Evolutionary conservation across 371 early-diverging fungal genomes (phyloP), one percentile per base, ranked within the genome.

Genomic region (Mucor piriformis): DNA sequence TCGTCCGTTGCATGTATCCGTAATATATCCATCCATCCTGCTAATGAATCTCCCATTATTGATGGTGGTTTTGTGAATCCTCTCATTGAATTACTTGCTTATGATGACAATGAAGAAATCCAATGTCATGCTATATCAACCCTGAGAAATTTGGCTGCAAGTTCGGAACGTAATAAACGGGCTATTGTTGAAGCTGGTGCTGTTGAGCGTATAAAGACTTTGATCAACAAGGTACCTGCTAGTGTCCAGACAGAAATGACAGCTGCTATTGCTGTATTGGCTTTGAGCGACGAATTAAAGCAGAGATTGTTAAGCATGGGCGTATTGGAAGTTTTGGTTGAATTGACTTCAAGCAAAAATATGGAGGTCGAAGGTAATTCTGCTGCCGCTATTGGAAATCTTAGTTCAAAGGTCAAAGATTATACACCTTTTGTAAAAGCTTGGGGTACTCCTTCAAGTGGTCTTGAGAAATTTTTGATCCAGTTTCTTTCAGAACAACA

Each of bases 1-100:
- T 92, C 95, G 2, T 92, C 95, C 3, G 92, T 92, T 27, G 96
- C 96, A 21, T 95, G 95, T 66, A 82, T 95, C 55, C 89, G 96
- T 59, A 95, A 95, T 73, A 86, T 95, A 57, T 94, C 94, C 55
- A 95, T 95, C 52, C 92, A 94, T 66, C 86, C 92, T 8, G 77
- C 84, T 32, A 95, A 94, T 70, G 95, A 95, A 68, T 83, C 87
- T n/a, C 91, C 92, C 23, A 92, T 95, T 50, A 84, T 92, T 37
- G 85, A 89, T 50, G 90, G 90, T 49, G 92, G 91, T 7, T 90
- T 93, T 60, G 77, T 95, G 51, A 82, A 85, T 33, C 89, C 88
- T 1, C 64, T 95, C 51, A 84, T 93, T 51, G 83, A 82, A 24
- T 76, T 93, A 33, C 61, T 94, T 29, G 79, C 89, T 0, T 87